phyloP scores from a whole-genome alignment of 2,329 filamentous ascomycete genomes.

The Pseudogymnoascus sp. region DNA sequence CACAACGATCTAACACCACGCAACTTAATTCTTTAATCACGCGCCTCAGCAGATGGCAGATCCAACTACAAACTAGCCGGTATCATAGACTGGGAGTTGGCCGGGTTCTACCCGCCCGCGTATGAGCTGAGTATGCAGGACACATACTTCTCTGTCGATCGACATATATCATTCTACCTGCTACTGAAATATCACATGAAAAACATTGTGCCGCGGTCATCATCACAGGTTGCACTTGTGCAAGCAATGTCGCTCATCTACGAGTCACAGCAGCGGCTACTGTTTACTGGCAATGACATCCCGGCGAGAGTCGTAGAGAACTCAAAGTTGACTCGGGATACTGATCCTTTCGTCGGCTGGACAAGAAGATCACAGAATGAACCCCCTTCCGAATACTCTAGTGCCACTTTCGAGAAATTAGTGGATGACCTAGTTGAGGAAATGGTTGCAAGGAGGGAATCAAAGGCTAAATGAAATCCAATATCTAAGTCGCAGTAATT shows the following conservation, averaged over 20 bases:
- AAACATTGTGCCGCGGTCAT: constrained; percentile 8
- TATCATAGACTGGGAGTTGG: constrained; percentile 21
- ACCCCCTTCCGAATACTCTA: constrained; percentile 11
- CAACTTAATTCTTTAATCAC: constrained; percentile 16
- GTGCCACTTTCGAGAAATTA: constrained; percentile 11
- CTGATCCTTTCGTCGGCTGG: constrained; percentile 12
- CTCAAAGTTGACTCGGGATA: constrained; percentile 5
- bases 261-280: constrained; percentile 15
- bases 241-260: constrained; percentile 16
- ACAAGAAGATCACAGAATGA: constrained; percentile 13
- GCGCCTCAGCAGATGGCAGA: constrained; percentile 9
- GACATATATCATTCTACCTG: constrained; percentile 17
- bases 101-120: constrained; percentile 19
- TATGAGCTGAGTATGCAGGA: constrained; percentile 20
- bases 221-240: constrained; percentile 16
- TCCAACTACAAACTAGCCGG: constrained; percentile 16
- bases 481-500: background rate
- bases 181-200: background rate
- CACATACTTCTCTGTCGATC: constrained; percentile 16
- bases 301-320: constrained; percentile 13
- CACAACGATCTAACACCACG: constrained; percentile 19
- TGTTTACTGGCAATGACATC: constrained; percentile 14
- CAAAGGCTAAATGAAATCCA: background rate
- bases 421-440: constrained; percentile 11
- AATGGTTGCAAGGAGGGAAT: constrained; percentile 10